These are phyloP conservation scores for Acanthamoeba lenticulata DNA, from an alignment of 208 protist species.

Conservation along the genomic window DNA sequence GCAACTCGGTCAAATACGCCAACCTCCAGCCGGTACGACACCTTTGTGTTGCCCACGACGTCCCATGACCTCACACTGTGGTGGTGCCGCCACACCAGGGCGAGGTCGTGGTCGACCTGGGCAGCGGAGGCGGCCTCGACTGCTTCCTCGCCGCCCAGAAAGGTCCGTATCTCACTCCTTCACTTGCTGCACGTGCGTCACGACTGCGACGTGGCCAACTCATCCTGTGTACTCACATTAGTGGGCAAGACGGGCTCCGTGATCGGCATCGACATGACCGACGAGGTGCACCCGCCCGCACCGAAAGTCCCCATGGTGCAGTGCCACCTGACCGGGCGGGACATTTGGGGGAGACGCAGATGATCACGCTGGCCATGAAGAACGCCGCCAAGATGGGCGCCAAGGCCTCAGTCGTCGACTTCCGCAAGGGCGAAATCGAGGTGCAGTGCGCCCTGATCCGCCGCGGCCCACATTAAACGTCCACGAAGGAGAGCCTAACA, in stretches of 20 bases:
- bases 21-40: neutral
- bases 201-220: neutral
- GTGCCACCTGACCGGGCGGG: neutral
- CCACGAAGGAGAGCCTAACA: no score
- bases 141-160: slow-evolving; percentile 30
- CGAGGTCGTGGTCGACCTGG: slow-evolving; percentile 24
- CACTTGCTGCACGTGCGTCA: no score
- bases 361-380: slow-evolving; percentile 23
- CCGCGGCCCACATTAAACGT: no score
- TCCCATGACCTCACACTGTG: neutral
- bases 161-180: neutral
- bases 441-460: no score
- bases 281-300: neutral
- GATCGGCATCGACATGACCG: neutral
- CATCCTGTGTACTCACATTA: no score
- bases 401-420: neutral
- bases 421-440: slow-evolving; percentile 22
- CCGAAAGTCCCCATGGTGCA: neutral
- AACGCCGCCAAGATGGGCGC: slow-evolving; percentile 21
- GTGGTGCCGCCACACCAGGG: neutral
- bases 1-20: slow-evolving; percentile 47
- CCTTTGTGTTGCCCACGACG: neutral
- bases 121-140: slow-evolving; percentile 8
- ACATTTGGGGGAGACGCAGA: neutral
- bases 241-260: slow-evolving; percentile 9